Evolutionary conservation across 345 rosid species (phyloP).

Genomic region (Dipteronia dyeriana): DNA sequence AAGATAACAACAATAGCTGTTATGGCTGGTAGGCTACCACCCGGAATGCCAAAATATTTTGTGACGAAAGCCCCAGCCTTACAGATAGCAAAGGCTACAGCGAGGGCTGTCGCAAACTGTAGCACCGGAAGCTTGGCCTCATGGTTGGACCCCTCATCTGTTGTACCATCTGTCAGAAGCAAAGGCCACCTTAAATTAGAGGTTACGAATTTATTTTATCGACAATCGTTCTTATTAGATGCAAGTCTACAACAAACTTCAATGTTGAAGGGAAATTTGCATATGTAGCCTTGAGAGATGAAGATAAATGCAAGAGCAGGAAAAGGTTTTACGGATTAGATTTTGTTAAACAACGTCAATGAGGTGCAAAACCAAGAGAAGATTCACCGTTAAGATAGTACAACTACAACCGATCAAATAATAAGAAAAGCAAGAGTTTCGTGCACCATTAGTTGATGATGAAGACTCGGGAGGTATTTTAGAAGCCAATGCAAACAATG

Average conservation of each 20-base stretch:
- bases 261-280: too few species aligned
- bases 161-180: constrained; percentile 43
- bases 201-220: not conserved
- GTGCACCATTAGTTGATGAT: constrained; percentile 46
- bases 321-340: not conserved
- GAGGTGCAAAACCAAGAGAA: not conserved
- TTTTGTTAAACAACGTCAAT: not conserved
- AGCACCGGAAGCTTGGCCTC: constrained; percentile 59
- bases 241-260: not conserved
- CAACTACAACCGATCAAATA: constrained; percentile 11
- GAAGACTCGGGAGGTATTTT: constrained; percentile 67
- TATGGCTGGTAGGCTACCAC: constrained; percentile 78
- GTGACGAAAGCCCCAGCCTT: constrained; percentile 54
- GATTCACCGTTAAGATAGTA: too few species aligned
- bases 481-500: constrained; percentile 80
- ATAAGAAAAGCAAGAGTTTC: not conserved
- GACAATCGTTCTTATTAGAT: not conserved
- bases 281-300: not conserved
- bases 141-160: constrained; percentile 34
- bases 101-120: constrained; percentile 63
- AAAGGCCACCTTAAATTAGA: constrained; percentile 11
- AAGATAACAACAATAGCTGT: constrained; percentile 73
- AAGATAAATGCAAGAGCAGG: not conserved
- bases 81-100: constrained; percentile 83
- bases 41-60: constrained; percentile 58